A percentile compares a stretch with the other conserved stretches of the same genome.
These are phyloP conservation scores for Glycyrrhiza uralensis DNA, from an alignment of 306 rosid genomes.

Conservation along the genomic window DNA sequence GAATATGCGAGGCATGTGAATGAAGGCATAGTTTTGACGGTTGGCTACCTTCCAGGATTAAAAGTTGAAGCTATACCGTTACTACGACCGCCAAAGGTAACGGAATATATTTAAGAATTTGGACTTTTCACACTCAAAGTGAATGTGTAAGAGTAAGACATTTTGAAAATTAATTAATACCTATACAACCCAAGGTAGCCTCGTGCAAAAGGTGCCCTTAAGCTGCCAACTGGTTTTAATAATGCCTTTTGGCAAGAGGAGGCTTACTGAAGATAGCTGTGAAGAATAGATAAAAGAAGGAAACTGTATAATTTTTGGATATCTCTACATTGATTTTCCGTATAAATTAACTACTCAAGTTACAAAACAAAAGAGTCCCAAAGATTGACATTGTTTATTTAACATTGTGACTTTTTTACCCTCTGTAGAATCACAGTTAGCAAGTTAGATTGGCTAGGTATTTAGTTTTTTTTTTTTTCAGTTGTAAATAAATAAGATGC, in stretches of 20 bases:
- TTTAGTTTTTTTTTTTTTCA: not conserved
- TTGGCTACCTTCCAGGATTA: constrained; percentile 73
- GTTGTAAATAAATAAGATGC: not conserved
- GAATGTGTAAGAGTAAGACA: not conserved
- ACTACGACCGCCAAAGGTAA: constrained; percentile 35
- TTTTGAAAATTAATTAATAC: not conserved
- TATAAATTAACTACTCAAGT: not conserved
- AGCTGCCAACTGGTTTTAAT: not conserved
- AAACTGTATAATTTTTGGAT: constrained; percentile 9
- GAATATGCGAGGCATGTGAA: constrained; percentile 32
- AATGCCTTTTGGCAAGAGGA: not conserved
- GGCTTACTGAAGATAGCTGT: not conserved
- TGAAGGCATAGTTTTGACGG: constrained; percentile 57
- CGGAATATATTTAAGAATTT: not conserved
- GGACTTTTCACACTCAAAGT: not conserved
- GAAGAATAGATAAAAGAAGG: not conserved
- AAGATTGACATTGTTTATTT: not conserved
- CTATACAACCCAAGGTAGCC: not conserved
- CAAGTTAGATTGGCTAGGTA: not conserved
- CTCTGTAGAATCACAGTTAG: not conserved
- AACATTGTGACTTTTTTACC: not conserved
- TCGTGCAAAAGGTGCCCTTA: not conserved
- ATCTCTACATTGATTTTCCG: not conserved
- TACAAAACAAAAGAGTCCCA: not conserved
- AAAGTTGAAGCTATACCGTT: constrained; percentile 66